These are phyloP conservation scores for Endothia cerciana DNA, from an alignment of 2,329 filamentous ascomycete genomes.

Conservation along the genomic window DNA sequence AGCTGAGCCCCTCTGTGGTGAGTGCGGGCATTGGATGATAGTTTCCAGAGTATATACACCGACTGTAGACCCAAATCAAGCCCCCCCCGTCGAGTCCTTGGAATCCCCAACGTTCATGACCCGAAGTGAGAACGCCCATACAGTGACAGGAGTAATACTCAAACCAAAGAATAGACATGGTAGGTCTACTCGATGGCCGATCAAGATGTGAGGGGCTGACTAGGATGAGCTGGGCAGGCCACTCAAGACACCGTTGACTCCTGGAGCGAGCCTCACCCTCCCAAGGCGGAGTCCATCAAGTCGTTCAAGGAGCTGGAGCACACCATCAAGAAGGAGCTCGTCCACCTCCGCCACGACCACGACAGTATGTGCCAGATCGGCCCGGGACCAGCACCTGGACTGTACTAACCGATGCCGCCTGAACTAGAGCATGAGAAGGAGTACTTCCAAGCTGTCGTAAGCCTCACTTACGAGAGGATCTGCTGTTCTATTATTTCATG, in stretches of 20 bases:
- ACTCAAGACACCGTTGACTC: conserved; percentile 58
- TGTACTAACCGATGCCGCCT: neutral
- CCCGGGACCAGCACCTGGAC: neutral
- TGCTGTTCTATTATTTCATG: neutral
- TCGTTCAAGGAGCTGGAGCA: conserved; percentile 53
- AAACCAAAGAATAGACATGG: conserved; percentile 17
- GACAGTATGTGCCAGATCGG: conserved; percentile 42
- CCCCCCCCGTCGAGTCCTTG: neutral
- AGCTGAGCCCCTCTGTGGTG: conserved; percentile 26
- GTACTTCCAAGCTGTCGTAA: conserved; percentile 56
- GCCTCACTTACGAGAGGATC: conserved; percentile 5
- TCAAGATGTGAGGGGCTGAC: conserved; percentile 10
- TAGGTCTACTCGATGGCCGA: neutral
- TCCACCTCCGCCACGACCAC: conserved; percentile 52
- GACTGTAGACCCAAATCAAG: neutral
- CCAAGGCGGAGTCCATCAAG: conserved; percentile 55
- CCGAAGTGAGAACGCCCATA: neutral
- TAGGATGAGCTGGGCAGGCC: conserved; percentile 40
- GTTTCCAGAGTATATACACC: neutral
- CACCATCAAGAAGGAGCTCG: conserved; percentile 55
- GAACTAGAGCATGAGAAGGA: conserved; percentile 56
- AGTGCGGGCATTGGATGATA: neutral
- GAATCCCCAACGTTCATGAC: neutral
- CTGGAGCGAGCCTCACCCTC: conserved; percentile 48
- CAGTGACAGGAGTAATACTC: neutral